Evolutionary conservation across 2,329 filamentous ascomycete genomes (phyloP), one percentile per base, ranked within the genome.

Genomic region (Penicillium sp.): DNA sequence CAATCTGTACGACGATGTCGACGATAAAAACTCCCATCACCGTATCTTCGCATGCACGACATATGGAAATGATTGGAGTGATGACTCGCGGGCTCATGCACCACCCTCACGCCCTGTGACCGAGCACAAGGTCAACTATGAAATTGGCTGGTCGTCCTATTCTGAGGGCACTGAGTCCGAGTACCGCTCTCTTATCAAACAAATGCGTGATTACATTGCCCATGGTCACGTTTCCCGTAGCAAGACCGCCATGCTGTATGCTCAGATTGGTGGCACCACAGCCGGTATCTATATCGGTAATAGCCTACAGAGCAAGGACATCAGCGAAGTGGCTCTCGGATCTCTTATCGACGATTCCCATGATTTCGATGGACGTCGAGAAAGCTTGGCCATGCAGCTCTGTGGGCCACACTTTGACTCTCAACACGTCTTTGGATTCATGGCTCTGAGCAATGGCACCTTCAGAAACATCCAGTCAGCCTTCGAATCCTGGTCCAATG

Each of bases 341-440:
- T 46, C 46, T 4, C 61, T 72, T 7, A 43, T 68, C 39, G 48
- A 64, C 35, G 59, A 53, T 33, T 52, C 64, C 14, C 49, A 51
- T 27, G 52, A 50, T 4, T 46, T 63, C 41, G 47, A 63, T 29
- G 49, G 61, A 41, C 52, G 56, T n/a, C 56, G 62, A 18, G 58
- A 58, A 1, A 64, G 54, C 38, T 33, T 72, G 42, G 68, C 65
- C 22, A 67, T 72, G 58, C 68, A 73, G 58, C 65, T 72, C 35
- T 73, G 70, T 49, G 59, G 56, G 8, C 41, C 61, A 1, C 48
- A 47, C 45, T 64, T 63, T 45, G 63, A 65, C 42, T 60, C 56
- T 36, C 52, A 58, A 4, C 70, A 71, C 49, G 61, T 61, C 27
- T 67, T 72, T 53, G 68, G 69, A 14, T 47, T 70, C 29, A 56